Percentiles rank a stretch among this genome's conserved stretches.
Conservation (phyloP, 495 filamentous ascomycete species). For the Aspergillus coremiiformis region DNA sequence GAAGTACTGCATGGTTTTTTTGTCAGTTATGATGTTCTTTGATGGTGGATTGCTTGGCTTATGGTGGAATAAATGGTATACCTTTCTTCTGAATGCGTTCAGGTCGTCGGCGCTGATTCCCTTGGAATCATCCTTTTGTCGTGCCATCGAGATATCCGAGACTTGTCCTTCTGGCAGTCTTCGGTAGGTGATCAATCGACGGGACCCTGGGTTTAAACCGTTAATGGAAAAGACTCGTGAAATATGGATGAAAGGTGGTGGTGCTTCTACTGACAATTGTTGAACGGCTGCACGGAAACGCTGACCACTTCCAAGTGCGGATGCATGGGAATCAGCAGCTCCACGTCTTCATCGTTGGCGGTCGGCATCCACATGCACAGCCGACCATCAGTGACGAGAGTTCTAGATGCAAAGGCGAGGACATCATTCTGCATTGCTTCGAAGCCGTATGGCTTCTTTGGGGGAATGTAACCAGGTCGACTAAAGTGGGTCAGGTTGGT, state of each 20-base stretch:
- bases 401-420: constrained; percentile 66
- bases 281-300: constrained; percentile 79
- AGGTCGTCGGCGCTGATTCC: constrained; percentile 62
- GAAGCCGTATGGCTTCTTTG: constrained; percentile 88
- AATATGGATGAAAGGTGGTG: background rate
- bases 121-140: constrained; percentile 31
- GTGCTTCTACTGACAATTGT: constrained; percentile 77
- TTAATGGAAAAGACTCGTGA: background rate
- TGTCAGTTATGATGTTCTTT: background rate
- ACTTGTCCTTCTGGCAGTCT: constrained; percentile 58
- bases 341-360: constrained; percentile 65
- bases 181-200: constrained; percentile 77
- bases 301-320: constrained; percentile 66
- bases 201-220: constrained; percentile 54
- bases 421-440: constrained; percentile 83
- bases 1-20: constrained; percentile 13
- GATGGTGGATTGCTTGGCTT: background rate
- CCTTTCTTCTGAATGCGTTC: constrained; percentile 68
- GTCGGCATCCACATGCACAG: constrained; percentile 98
- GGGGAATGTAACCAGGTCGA: constrained; percentile 71
- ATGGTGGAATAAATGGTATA: constrained; percentile 9
- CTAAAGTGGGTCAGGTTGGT: constrained; percentile 30
- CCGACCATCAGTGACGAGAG: constrained; percentile 75
- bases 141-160: constrained; percentile 31
- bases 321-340: constrained; percentile 71